phyloP scores from a whole-genome alignment of 2,329 filamentous ascomycete species.

The Aspergillus costaricaensis region DNA sequence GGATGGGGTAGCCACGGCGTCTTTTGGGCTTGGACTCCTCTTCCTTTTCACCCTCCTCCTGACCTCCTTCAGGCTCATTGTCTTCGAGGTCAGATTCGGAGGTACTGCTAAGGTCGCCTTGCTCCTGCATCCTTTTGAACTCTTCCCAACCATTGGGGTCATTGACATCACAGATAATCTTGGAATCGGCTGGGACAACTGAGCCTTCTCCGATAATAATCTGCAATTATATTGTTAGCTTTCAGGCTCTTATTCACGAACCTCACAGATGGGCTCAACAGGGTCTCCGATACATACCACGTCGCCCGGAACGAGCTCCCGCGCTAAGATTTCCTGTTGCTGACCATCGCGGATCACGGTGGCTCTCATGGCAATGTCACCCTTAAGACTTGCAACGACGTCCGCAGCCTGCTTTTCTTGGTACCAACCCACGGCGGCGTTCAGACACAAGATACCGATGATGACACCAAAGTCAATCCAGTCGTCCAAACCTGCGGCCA shows the following conservation, averaged over 20 bases:
- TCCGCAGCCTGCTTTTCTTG: conserved; percentile 80
- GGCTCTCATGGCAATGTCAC: conserved; percentile 75
- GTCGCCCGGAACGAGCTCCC: conserved; percentile 75
- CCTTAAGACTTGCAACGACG: conserved; percentile 73
- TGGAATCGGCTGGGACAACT: conserved; percentile 68
- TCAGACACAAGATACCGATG: conserved; percentile 71
- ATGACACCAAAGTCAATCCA: conserved; percentile 80
- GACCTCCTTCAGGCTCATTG: conserved; percentile 41
- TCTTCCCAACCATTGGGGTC: conserved; percentile 67
- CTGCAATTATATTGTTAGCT: conserved; percentile 40
- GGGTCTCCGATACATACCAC: conserved; percentile 54
- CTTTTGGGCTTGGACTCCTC: conserved; percentile 16
- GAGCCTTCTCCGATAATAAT: conserved; percentile 71
- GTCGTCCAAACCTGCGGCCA: conserved; percentile 71
- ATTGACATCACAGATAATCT: conserved; percentile 72
- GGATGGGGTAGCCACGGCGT: conserved; percentile 62
- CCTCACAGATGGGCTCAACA: not conserved
- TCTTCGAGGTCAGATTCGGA: conserved; percentile 58
- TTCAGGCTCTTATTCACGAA: not conserved
- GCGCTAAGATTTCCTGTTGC: conserved; percentile 66
- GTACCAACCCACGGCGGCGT: conserved; percentile 77
- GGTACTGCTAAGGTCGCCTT: conserved; percentile 58
- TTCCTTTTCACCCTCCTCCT: conserved; percentile 15
- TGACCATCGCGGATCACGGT: conserved; percentile 66
- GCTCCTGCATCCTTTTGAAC: conserved; percentile 64